Evolutionary conservation across 106 monocot species (phyloP), one percentile per base, ranked within the genome.

Genomic region (Cymbidium sinense): DNA sequence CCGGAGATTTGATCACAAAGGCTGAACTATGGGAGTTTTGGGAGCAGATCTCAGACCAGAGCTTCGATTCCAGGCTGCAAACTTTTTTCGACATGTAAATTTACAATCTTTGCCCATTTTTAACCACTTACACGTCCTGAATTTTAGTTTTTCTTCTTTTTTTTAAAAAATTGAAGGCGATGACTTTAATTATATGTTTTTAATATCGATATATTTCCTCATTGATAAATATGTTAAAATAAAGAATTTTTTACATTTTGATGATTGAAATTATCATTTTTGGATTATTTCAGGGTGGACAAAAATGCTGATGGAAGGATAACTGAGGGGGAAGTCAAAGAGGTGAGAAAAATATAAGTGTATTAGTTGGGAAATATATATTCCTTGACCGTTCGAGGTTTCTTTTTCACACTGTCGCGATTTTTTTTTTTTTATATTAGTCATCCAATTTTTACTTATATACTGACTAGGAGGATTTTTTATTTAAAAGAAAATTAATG

Each of bases 71-170:
- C 33, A 70, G 92, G 51, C 95, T 99, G 8, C 92, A 93, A 52
- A 99, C 93, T 17, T 99, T 99, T 82, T 99, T 99, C 31, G 99
- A 99, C 87, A 99, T 99, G 99, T 93, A 87, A 84, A 8, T 35
- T 47, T 47, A 70, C 25, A 0, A 47, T 25, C 43, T 10, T 23
- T 33, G 37, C 29, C 2, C 18, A 13, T 74, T 47, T 19, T 35
- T 27, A 73, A 37, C 39, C 23, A 58, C 6, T n/a, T 25, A 58
- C 23, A 20, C 23, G 58, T 11, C 23, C 8, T n/a, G 23, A 20
- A 4, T 58, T 23, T 58, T 58, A 23, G 21, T 58, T 23, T 58
- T 43, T 36, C 47, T 12, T 9, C 27, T 29, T 18, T 18, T 69
- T 35, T 79, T n/a, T 27, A 65, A 7, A 5, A 11, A n/a, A n/a